Percentiles rank a stretch among this genome's conserved stretches.
phyloP scores from a whole-genome alignment of 768 basidiomycete genomes.

The Arthromyces matolae region DNA sequence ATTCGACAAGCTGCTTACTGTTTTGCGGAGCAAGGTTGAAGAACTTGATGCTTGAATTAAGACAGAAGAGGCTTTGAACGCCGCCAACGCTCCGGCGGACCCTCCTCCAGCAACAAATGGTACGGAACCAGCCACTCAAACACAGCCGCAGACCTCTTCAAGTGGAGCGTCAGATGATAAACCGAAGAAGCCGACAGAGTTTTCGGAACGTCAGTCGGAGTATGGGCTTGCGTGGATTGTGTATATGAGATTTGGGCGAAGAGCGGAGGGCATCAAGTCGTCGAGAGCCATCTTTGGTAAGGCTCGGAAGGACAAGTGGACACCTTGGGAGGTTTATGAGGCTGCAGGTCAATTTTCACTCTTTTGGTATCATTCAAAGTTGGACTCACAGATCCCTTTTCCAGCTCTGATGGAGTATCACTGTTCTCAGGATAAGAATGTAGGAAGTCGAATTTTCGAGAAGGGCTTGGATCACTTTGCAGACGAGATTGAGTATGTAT shows the following conservation, averaged over 20 bases:
- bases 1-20: conserved; percentile 70
- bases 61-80: conserved; percentile 29
- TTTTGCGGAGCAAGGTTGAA: conserved; percentile 63
- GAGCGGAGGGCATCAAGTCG: conserved; percentile 82
- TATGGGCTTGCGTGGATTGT: conserved; percentile 80
- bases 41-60: conserved; percentile 45
- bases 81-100: conserved; percentile 5
- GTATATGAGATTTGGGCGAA: conserved; percentile 88
- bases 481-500: conserved; percentile 80
- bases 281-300: conserved; percentile 75
- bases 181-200: conserved; percentile 52
- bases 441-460: conserved; percentile 91
- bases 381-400: conserved; percentile 2
- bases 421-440: conserved; percentile 68
- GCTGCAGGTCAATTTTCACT: conserved; percentile 64
- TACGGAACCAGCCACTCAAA: conserved; percentile 3
- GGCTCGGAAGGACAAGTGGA: conserved; percentile 71
- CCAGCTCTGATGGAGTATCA: conserved; percentile 96
- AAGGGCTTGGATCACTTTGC: conserved; percentile 82
- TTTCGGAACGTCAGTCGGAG: conserved; percentile 58
- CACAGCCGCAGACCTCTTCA: conserved; percentile 30
- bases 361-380: neutral
- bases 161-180: conserved; percentile 53
- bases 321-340: conserved; percentile 91
- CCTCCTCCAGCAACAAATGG: conserved; percentile 9